phyloP scores from a whole-genome alignment of 768 basidiomycete species.

The Serendipita sp. region DNA sequence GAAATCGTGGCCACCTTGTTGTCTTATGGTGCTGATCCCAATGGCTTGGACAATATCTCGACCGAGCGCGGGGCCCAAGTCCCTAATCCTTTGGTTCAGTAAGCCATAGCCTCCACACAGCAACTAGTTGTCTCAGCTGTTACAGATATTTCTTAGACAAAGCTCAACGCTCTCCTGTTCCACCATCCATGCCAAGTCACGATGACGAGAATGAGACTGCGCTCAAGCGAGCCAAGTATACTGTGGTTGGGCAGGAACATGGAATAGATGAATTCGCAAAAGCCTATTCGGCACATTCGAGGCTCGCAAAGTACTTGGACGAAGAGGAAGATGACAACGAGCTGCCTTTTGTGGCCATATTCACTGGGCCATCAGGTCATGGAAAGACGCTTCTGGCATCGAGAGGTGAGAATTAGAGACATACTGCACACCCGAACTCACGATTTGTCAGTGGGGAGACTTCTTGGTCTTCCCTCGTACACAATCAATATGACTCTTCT shows the following conservation, averaged over 20 bases:
- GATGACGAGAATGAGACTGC: background rate
- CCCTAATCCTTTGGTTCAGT: background rate
- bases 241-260: background rate
- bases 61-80: background rate
- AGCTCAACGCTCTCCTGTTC: background rate
- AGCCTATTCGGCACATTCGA: background rate
- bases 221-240: constrained; percentile 1
- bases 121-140: background rate
- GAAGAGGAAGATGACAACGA: background rate
- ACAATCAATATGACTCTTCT: constrained; percentile 1
- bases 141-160: constrained; percentile 1
- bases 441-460: background rate
- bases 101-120: background rate
- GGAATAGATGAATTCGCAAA: background rate
- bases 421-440: no score
- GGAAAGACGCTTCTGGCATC: background rate
- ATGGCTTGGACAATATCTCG: background rate
- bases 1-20: background rate
- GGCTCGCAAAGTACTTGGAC: background rate
- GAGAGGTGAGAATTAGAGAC: background rate
- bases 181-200: background rate
- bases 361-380: background rate
- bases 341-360: background rate
- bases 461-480: background rate
- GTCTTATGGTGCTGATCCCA: background rate